These are phyloP conservation scores for Poterioochromonas sp. DNA, from an alignment of 352 stramenopile species.

Conservation along the genomic window DNA sequence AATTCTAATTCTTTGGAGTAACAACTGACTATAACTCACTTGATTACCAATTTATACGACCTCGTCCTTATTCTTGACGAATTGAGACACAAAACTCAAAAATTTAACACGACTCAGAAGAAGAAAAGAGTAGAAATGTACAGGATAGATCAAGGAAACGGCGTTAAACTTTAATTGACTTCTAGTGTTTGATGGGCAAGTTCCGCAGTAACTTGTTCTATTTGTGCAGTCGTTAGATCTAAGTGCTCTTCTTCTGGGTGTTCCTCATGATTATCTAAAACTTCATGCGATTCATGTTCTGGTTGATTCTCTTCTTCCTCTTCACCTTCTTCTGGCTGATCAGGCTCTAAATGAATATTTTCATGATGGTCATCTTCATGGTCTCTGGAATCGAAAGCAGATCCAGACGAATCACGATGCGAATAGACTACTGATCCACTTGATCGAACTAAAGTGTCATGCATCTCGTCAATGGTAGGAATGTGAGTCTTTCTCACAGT, in stretches of 20 bases:
- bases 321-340: background rate
- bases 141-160: too few relatives aligned
- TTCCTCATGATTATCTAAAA: background rate
- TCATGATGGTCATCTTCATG: background rate
- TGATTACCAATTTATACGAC: too few relatives aligned
- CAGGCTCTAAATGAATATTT: background rate
- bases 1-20: too few relatives aligned
- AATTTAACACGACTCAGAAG: too few relatives aligned
- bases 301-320: background rate
- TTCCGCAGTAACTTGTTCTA: too few relatives aligned
- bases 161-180: too few relatives aligned
- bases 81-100: too few relatives aligned
- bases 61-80: too few relatives aligned
- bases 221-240: too few relatives aligned
- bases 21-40: too few relatives aligned
- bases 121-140: too few relatives aligned
- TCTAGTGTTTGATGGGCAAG: too few relatives aligned
- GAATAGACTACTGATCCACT: background rate
- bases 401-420: background rate
- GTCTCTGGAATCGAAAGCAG: background rate
- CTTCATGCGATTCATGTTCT: background rate
- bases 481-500: background rate
- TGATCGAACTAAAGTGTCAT: background rate
- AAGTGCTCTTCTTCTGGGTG: background rate
- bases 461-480: background rate